Conservation (phyloP, 2,329 filamentous ascomycete genomes). For the Fusarium pseudocircinatum region DNA sequence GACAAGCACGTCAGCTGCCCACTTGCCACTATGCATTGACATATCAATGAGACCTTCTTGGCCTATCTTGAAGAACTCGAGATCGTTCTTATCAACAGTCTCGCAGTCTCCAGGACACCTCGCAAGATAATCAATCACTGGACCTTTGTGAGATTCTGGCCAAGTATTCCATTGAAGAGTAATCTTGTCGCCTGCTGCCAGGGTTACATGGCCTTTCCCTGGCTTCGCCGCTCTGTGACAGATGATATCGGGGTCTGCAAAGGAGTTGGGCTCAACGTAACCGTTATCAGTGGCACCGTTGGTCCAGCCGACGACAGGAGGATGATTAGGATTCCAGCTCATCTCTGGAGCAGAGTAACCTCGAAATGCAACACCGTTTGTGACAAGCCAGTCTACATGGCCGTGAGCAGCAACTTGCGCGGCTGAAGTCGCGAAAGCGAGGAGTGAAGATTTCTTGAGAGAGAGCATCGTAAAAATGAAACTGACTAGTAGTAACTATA, state of each 20-base stretch:
- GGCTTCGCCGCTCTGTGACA: conserved; percentile 56
- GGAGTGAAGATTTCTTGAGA: not conserved
- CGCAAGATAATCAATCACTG: conserved; percentile 72
- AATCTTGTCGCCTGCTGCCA: conserved; percentile 53
- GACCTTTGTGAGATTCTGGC: conserved; percentile 58
- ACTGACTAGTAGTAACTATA: not conserved
- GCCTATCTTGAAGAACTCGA: conserved; percentile 73
- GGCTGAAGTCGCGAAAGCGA: not conserved
- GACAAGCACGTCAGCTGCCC: conserved; percentile 55
- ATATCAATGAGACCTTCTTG: conserved; percentile 62
- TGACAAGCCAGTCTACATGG: conserved; percentile 41
- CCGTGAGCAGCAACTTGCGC: conserved; percentile 26
- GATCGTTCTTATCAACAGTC: conserved; percentile 59
- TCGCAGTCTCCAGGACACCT: conserved; percentile 67
- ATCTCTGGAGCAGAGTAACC: conserved; percentile 39
- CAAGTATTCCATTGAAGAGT: conserved; percentile 54
- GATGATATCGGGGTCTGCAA: conserved; percentile 54
- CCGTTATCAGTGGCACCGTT: conserved; percentile 54
- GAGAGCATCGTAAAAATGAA: conserved; percentile 1
- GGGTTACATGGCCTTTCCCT: conserved; percentile 50
- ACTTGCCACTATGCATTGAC: conserved; percentile 51
- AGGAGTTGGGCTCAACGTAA: conserved; percentile 57
- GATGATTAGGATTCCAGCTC: conserved; percentile 34
- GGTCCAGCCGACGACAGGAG: conserved; percentile 38
- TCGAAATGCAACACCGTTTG: conserved; percentile 33